These are phyloP conservation scores for Daldinia sp. DNA, from an alignment of 2,329 filamentous ascomycete species.

Conservation along the genomic window DNA sequence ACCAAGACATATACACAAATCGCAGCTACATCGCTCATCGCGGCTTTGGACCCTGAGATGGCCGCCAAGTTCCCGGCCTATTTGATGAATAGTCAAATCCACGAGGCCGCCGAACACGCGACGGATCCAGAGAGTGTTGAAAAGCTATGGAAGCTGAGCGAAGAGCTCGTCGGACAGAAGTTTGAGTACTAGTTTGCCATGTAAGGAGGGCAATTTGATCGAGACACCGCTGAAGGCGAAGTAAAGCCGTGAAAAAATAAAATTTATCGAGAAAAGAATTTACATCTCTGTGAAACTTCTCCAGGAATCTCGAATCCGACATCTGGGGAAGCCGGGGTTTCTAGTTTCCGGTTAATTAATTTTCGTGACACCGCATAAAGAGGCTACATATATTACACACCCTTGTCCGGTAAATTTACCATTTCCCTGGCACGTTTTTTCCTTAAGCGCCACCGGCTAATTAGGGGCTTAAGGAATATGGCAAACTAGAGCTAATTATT, in stretches of 20 bases:
- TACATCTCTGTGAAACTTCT: background rate
- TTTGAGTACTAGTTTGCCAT: conserved; percentile 34
- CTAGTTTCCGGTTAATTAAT: conserved; percentile 3
- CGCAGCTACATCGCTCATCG: conserved; percentile 52
- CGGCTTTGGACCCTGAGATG: conserved; percentile 52
- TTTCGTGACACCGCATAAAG: background rate
- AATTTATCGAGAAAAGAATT: background rate
- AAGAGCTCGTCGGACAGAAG: conserved; percentile 51
- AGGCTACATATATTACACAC: background rate
- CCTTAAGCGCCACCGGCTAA: background rate
- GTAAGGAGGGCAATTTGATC: background rate
- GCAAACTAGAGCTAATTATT: background rate
- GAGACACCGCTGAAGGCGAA: background rate
- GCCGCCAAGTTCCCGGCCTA: conserved; percentile 48
- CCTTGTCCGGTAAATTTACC: background rate
- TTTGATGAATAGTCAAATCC: conserved; percentile 52
- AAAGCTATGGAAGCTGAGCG: conserved; percentile 56
- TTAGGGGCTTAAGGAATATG: background rate
- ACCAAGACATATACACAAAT: conserved; percentile 52
- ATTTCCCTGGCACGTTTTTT: background rate
- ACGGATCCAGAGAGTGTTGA: conserved; percentile 50
- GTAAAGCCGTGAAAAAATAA: background rate
- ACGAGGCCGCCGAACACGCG: conserved; percentile 44
- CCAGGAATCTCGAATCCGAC: background rate
- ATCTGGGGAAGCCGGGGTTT: background rate